Evolutionary conservation across 192 early-diverging fungal genomes (phyloP), one percentile per base, ranked within the genome.

Genomic region (Rhizophagus sp.): DNA sequence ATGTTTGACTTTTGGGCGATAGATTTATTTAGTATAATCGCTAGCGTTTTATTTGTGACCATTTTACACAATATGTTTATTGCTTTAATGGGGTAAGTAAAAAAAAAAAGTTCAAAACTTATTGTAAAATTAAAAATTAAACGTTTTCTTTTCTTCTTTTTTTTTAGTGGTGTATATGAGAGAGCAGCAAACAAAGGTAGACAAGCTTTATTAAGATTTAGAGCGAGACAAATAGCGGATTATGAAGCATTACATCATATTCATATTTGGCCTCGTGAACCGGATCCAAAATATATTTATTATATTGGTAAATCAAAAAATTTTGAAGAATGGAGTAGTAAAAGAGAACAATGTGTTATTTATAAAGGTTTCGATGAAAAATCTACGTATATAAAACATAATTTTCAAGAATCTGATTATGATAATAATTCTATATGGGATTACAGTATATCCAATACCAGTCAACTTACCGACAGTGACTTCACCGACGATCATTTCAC

Each of bases 1-100:
- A 13, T 15, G 7, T 65, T 24, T 24, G 27, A 65, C 10, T 27
- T 19, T 12, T 65, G 64, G 64, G 64, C 64, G 0, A 2, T 65
- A 13, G 27, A 65, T 12, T 8, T 25, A 27, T 12, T 65, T 27
- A 27, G 17, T 65, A 12, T 65, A 15, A 7, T 65, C 25, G 64
- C 64, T 65, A 65, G 64, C 27, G 7, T 65, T 25, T 7, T 65
- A 19, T 25, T 65, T 24, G 64, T 65, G 0, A 65, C 24, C 2
- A 4, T 65, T 30, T 27, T 65, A 30, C 64, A 65, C 12, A 65
- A 65, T 65, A 65, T 65, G n/a, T 65, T 65, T 27, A 65, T 65
- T 12, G 64, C 64, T 65, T 27, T 65, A 4, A 65, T 65, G 64
- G 13, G 64, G 64, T 65, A 65, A 27, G 22, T 8, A 10, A 64